Base-by-base conservation (phyloP, 208 protist genomes). In the Crithidia expoeki region DNA sequence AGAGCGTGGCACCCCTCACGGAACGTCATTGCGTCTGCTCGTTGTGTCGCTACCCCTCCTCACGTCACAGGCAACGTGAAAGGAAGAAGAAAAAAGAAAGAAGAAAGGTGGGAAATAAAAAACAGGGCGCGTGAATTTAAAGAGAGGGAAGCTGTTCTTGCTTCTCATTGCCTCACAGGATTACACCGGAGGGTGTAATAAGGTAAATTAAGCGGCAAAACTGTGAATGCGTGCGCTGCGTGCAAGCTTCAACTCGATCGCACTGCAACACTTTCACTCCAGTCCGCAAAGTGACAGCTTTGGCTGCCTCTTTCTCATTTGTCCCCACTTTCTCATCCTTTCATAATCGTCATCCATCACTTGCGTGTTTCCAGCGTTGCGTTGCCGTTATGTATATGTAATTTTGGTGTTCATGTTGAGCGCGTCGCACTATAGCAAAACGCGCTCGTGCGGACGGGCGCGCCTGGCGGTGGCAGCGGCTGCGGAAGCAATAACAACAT, bases 301-400 rank as follows among this genome's bases (percentile, higher is more conserved):
- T n/a, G 14, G 28, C 28, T 36, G 5, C 14, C 2, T 58, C 16
- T 58, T n/a, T 58, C 25, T 12, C 11, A 7, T n/a, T n/a, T n/a
- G n/a, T n/a, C n/a, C n/a, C n/a, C n/a, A n/a, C n/a, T n/a, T n/a
- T 36, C 12, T 32, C 12, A 32, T 19, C 32, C 49, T 53, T 25
- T 32, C 23, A 16, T 2, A 36, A 9, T 4, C 21, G 46, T 50
- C 46, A 23, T 56, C 25, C 51, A 17, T 12, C 51, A 16, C 27
- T 56, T n/a, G n/a, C n/a, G n/a, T n/a, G n/a, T n/a, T n/a, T n/a
- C n/a, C n/a, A n/a, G n/a, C n/a, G n/a, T 1, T 44, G 55, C 30
- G 11, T 60, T 60, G 55, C 44, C 55, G 19, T 44, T 60, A 47
- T 16, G 30, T 60, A 32, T 19, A 40, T 60, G 7, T 60, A n/a